Evolutionary conservation across 2,329 filamentous ascomycete genomes (phyloP), one percentile per base, ranked within the genome.

Genomic region (Sordariomycetes sp.): DNA sequence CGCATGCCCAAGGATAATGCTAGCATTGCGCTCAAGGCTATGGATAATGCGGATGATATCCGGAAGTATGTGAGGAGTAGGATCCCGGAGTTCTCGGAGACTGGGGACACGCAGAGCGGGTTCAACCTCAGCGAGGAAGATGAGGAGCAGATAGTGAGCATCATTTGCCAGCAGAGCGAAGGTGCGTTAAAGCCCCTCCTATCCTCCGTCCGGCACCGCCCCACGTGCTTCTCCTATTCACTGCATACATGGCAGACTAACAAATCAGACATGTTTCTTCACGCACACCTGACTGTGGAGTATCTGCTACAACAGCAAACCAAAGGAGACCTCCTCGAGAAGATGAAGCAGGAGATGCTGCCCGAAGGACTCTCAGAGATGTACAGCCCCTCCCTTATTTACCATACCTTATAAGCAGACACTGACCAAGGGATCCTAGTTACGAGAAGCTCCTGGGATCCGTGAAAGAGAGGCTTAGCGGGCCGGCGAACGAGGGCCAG

Each of bases 211-310:
- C 35, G 8, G 28, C 4, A 32, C 8, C 4, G 28, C 28, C 8
- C 28, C 28, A 8, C 4, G 28, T 32, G 8, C 18, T 14, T 16
- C 5, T 43, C 37, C 37, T 10, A 37, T 37, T 37, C 14, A 7
- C 7, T 37, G 14, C 35, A 37, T 37, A 7, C 7, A 37, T 7
- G 14, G 7, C 35, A 14, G 14, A 37, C 35, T 37, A 37, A 25
- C 48, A 14, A 18, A 1, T 57, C 37, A 71, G 64, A 68, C 1
- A 67, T 70, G 59, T 71, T 72, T 54, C 61, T 72, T 3, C 71
- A 66, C 43, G 69, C 66, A 1, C 60, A 60, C 16, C 64, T 73
- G 1, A 65, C 66, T 1, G 63, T 68, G n/a, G 62, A 69, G 1
- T 65, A 68, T 25, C 57, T 71, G 18, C n/a, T 62, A 4, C 53